Percentiles rank a stretch among this genome's conserved stretches.
These are phyloP conservation scores for Mucor irregularis DNA, from an alignment of 371 early-diverging fungal genomes.

Conservation along the genomic window DNA sequence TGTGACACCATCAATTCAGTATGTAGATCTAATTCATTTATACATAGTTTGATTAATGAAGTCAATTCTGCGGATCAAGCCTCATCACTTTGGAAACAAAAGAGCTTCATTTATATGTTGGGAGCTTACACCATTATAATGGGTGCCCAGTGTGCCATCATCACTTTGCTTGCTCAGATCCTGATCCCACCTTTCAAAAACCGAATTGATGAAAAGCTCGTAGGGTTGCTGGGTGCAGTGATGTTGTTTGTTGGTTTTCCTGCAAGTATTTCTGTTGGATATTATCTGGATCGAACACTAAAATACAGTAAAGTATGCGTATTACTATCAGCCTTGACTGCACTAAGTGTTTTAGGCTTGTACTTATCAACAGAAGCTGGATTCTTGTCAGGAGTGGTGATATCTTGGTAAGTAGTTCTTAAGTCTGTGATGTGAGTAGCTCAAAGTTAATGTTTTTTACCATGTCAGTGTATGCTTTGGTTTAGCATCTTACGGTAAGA, in stretches of 20 bases:
- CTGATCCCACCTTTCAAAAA: conserved; percentile 42
- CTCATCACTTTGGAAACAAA: conserved; percentile 22
- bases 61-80: conserved; percentile 26
- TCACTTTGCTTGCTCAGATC: conserved; percentile 51
- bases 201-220: conserved; percentile 30
- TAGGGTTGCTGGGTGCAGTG: conserved; percentile 44
- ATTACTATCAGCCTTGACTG: conserved; percentile 23
- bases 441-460: neutral
- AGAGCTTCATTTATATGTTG: conserved; percentile 33
- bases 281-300: conserved; percentile 44
- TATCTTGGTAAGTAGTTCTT: neutral
- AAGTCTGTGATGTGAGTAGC: conserved; percentile 28
- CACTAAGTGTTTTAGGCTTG: conserved; percentile 29
- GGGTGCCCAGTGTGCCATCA: conserved; percentile 54
- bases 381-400: conserved; percentile 27
- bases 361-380: conserved; percentile 27
- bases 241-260: conserved; percentile 47
- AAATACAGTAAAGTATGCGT: conserved; percentile 37
- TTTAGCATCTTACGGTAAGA: conserved; percentile 46
- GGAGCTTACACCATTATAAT: conserved; percentile 44
- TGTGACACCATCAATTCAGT: neutral
- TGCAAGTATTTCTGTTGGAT: conserved; percentile 42
- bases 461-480: conserved; percentile 43
- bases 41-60: conserved; percentile 14
- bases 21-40: neutral